These are phyloP conservation scores for Monilinia vaccinii-corymbosi DNA, from an alignment of 2,329 filamentous ascomycete genomes.

Conservation along the genomic window DNA sequence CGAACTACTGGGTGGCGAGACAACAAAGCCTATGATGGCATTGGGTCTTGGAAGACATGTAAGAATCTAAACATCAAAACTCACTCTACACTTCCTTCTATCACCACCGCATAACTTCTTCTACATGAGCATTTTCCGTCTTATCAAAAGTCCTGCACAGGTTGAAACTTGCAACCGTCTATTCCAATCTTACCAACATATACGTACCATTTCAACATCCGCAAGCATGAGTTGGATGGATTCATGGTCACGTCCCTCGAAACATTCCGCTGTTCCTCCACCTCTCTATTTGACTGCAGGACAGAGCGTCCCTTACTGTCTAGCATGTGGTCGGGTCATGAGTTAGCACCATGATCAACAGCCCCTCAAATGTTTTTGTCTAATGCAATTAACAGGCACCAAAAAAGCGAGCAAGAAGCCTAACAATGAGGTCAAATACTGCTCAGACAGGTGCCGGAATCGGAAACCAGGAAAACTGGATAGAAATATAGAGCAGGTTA, in stretches of 20 bases:
- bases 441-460: constrained; percentile 44
- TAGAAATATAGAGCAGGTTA: constrained; percentile 42
- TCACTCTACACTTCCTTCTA: not conserved
- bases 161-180: not conserved
- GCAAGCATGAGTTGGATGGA: constrained; percentile 10
- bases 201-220: not conserved
- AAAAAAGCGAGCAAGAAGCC: constrained; percentile 6
- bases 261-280: constrained; percentile 5
- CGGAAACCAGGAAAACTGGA: constrained; percentile 42
- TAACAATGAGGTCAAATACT: constrained; percentile 39
- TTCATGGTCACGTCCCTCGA: constrained; percentile 6
- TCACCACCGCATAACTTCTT: not conserved
- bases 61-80: not conserved
- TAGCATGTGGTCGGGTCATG: constrained; percentile 9
- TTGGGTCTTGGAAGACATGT: not conserved
- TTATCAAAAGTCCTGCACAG: not conserved
- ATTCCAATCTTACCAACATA: not conserved
- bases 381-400: not conserved
- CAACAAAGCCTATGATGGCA: not conserved
- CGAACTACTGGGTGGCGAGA: not conserved
- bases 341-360: not conserved
- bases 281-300: constrained; percentile 8
- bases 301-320: constrained; percentile 4
- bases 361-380: not conserved
- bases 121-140: not conserved